These are phyloP conservation scores for Microbotryum scabiosae DNA, from an alignment of 1,284 basidiomycete genomes.

Conservation along the genomic window DNA sequence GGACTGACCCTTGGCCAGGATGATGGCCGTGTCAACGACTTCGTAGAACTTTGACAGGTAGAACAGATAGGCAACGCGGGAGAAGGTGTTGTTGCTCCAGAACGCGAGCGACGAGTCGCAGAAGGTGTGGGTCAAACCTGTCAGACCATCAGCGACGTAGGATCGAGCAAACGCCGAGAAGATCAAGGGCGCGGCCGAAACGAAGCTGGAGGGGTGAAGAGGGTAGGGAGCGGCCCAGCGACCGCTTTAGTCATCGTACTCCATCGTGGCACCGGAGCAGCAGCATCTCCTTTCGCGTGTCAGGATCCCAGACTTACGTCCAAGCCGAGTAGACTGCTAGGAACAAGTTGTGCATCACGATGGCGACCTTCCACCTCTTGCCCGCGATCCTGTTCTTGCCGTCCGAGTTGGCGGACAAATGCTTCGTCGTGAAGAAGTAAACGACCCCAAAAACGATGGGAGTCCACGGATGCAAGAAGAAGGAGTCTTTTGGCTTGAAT, in stretches of 20 bases:
- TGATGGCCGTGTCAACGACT: slow-evolving; percentile 38
- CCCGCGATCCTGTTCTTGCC: slow-evolving; percentile 33
- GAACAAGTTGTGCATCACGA: slow-evolving; percentile 38
- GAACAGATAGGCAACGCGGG: slow-evolving; percentile 37
- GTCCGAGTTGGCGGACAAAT: slow-evolving; percentile 23
- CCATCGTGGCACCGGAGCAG: neutral
- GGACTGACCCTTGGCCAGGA: slow-evolving; percentile 39
- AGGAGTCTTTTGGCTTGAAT: neutral
- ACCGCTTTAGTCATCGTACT: no score
- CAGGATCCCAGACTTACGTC: slow-evolving; percentile 20
- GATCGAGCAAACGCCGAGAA: neutral
- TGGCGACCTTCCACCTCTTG: slow-evolving; percentile 28
- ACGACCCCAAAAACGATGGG: slow-evolving; percentile 19
- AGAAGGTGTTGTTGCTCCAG: slow-evolving; percentile 31
- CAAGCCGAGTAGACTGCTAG: slow-evolving; percentile 36
- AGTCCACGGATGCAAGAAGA: slow-evolving; percentile 13
- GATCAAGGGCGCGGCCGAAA: slow-evolving; percentile 23
- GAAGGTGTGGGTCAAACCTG: slow-evolving; percentile 36
- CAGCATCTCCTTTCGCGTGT: neutral
- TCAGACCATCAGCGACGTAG: neutral
- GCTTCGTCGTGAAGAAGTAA: slow-evolving; percentile 26
- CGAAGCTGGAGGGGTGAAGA: slow-evolving; percentile 6
- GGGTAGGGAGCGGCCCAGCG: no score
- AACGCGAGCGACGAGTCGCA: slow-evolving; percentile 38
- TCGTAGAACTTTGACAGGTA: slow-evolving; percentile 41